phyloP scores from a whole-genome alignment of 345 rosid species.

The Arabis hirsuta region DNA sequence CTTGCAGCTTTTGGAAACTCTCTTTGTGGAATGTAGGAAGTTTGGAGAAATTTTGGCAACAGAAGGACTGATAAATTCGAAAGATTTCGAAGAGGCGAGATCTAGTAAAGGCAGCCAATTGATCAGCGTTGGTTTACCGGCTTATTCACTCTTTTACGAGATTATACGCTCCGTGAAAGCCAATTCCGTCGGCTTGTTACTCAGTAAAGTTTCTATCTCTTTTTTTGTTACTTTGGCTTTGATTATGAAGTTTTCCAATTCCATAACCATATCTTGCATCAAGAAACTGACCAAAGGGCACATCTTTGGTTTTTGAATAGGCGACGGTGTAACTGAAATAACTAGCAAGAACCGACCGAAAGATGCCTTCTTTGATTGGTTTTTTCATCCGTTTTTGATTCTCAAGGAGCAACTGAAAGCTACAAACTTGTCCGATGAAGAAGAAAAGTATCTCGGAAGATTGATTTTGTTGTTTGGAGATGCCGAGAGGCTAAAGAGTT shows the following conservation, averaged over 20 bases:
- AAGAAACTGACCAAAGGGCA: neutral
- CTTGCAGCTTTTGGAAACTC: constrained; percentile 61
- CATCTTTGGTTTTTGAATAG: constrained; percentile 45
- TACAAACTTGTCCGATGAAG: constrained; percentile 67
- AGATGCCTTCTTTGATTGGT: constrained; percentile 91
- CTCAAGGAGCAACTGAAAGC: constrained; percentile 92
- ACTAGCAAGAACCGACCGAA: constrained; percentile 78
- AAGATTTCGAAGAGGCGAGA: constrained; percentile 83
- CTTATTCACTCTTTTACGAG: constrained; percentile 68
- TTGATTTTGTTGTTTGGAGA: constrained; percentile 72
- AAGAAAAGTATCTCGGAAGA: constrained; percentile 83
- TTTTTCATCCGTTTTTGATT: constrained; percentile 79
- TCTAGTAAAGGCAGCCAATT: constrained; percentile 61
- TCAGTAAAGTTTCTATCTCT: constrained; percentile 52
- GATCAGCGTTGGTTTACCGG: constrained; percentile 85
- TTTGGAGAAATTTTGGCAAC: constrained; percentile 66
- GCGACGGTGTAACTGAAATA: constrained; percentile 61
- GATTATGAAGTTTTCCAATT: neutral
- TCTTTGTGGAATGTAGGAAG: constrained; percentile 64
- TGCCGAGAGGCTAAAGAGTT: constrained; percentile 57
- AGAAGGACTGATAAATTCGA: constrained; percentile 71
- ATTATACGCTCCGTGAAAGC: constrained; percentile 68
- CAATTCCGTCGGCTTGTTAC: constrained; percentile 67
- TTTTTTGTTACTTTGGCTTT: neutral
- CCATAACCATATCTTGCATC: neutral